Conservation (phyloP, 441 rosid species). For the Arabidopsis lyrata region DNA sequence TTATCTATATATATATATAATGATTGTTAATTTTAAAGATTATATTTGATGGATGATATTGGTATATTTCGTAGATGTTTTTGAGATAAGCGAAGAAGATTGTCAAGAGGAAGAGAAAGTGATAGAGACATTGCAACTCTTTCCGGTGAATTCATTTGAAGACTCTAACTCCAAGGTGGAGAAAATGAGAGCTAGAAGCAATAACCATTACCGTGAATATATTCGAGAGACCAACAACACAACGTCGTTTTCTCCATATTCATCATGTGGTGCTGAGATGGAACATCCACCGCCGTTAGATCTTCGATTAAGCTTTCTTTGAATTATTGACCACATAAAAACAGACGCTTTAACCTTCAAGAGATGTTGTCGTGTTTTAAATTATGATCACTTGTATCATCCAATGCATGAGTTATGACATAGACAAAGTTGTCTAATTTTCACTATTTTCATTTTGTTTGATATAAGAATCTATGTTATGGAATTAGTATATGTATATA, state of each 20-base stretch:
- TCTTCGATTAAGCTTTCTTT: constrained; percentile 90
- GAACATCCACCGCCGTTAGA: constrained; percentile 84
- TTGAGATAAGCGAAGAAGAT: constrained; percentile 44
- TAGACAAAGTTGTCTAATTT: background rate
- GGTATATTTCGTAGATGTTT: constrained; percentile 50
- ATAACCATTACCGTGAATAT: constrained; percentile 40
- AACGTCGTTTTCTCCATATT: constrained; percentile 47
- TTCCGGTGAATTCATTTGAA: constrained; percentile 54
- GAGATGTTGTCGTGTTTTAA: constrained; percentile 5
- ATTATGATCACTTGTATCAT: constrained; percentile 6
- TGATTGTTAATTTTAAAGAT: too few species aligned
- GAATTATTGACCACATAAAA: constrained; percentile 18
- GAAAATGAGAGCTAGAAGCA: constrained; percentile 46
- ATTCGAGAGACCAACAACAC: constrained; percentile 45
- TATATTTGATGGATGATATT: background rate
- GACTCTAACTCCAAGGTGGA: constrained; percentile 55
- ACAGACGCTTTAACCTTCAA: background rate
- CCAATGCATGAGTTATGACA: background rate
- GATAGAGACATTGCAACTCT: constrained; percentile 85
- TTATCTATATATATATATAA: background rate
- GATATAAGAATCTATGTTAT: background rate
- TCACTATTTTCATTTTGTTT: background rate
- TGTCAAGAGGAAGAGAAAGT: constrained; percentile 58
- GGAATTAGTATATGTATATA: background rate
- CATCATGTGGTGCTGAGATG: constrained; percentile 57